A percentile compares a stretch with the other conserved stretches of the same genome.
Conservation (phyloP, 2,329 filamentous ascomycete species). For the Septoria linicola region DNA sequence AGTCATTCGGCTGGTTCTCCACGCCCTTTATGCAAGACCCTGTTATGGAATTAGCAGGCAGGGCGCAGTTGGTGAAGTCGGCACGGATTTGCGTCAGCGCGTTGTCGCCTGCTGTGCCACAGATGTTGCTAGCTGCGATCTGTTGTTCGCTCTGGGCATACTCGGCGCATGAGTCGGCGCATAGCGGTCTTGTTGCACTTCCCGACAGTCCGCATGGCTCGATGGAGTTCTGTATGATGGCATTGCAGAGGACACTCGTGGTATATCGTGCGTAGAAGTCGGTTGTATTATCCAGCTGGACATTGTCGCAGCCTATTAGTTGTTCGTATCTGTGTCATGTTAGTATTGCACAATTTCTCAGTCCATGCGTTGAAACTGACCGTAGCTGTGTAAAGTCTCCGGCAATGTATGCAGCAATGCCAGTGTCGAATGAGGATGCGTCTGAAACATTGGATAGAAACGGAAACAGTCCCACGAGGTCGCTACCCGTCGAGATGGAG, state of each 20-base stretch:
- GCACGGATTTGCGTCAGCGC: constrained; percentile 78
- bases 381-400: constrained; percentile 73
- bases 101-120: constrained; percentile 63
- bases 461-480: constrained; percentile 63
- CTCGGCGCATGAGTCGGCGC: constrained; percentile 84
- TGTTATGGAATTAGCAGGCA: constrained; percentile 76
- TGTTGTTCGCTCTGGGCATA: constrained; percentile 86
- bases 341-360: constrained; percentile 27
- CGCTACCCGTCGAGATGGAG: constrained; percentile 65
- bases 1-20: constrained; percentile 80
- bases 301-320: constrained; percentile 73
- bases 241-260: constrained; percentile 87
- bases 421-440: constrained; percentile 71
- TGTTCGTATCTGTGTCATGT: constrained; percentile 67
- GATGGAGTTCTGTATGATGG: constrained; percentile 87
- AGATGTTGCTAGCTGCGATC: constrained; percentile 75
- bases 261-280: constrained; percentile 91
- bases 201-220: constrained; percentile 64
- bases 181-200: constrained; percentile 70
- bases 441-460: constrained; percentile 83
- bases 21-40: constrained; percentile 72
- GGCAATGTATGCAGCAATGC: constrained; percentile 70
- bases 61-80: constrained; percentile 85
- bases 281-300: constrained; percentile 75
- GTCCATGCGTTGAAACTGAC: constrained; percentile 53